A percentile compares a stretch with the other conserved stretches of the same genome.
phyloP scores from a whole-genome alignment of 2,329 filamentous ascomycete genomes.

The Ceratocystis papillata region DNA sequence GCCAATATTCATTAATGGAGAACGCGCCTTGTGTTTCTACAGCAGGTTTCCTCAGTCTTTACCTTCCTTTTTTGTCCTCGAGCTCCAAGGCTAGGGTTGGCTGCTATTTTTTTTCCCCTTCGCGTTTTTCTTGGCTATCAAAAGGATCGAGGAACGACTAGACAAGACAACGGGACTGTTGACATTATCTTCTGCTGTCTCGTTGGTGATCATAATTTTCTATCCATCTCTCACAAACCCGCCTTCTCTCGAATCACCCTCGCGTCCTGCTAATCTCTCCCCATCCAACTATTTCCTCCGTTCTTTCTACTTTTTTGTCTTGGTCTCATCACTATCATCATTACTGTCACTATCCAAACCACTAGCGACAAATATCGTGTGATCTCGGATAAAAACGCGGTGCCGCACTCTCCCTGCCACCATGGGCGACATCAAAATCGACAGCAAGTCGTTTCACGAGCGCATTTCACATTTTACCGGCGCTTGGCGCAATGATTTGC shows the following conservation, averaged over 20 bases:
- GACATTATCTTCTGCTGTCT: background rate
- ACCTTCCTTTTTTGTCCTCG: too few relatives aligned
- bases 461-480: conserved; percentile 77
- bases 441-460: conserved; percentile 86
- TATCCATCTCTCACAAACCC: background rate
- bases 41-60: background rate
- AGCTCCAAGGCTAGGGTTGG: conserved; percentile 5
- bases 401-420: conserved; percentile 31
- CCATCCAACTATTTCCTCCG: background rate
- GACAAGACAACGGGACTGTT: background rate
- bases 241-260: background rate
- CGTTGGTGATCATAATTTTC: background rate
- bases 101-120: conserved; percentile 21
- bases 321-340: background rate
- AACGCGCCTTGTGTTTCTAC: conserved; percentile 3
- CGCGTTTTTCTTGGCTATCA: conserved; percentile 14
- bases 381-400: conserved; percentile 28
- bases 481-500: conserved; percentile 94
- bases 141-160: background rate
- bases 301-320: background rate
- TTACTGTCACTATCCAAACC: background rate
- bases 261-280: background rate
- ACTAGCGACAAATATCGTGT: background rate
- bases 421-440: conserved; percentile 84
- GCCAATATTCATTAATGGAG: background rate